Percentiles rank a stretch among this genome's conserved stretches.
Evolutionary conservation across 768 basidiomycete species (phyloP).

Genomic region (Trametopsis cervina): DNA sequence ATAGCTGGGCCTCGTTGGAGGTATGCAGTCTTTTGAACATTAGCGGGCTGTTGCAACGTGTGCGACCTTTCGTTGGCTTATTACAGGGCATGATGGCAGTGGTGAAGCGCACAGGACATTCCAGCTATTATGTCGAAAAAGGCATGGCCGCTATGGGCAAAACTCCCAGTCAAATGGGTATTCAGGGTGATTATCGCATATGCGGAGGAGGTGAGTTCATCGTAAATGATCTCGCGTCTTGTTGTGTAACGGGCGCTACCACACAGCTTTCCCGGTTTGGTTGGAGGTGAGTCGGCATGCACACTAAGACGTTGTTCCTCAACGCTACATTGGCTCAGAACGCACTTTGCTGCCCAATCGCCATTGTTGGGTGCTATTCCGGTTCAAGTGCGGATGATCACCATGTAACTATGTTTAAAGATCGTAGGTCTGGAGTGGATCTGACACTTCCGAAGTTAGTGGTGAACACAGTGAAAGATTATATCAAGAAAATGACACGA

Average conservation of each 20-base stretch:
- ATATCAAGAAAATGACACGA: constrained; percentile 49
- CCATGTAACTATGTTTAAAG: constrained; percentile 38
- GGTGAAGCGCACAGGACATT: constrained; percentile 75
- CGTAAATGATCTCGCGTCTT: constrained; percentile 4
- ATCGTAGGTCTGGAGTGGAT: neutral
- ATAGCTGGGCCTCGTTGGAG: constrained; percentile 74
- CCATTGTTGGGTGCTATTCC: constrained; percentile 71
- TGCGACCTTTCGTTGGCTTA: neutral
- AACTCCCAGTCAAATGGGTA: constrained; percentile 63
- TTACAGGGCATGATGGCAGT: constrained; percentile 59
- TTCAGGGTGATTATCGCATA: constrained; percentile 56
- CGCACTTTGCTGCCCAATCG: constrained; percentile 78
- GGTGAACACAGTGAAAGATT: constrained; percentile 59
- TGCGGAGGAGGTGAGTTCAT: constrained; percentile 67
- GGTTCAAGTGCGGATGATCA: constrained; percentile 80
- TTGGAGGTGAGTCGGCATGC: constrained; percentile 49
- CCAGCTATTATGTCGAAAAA: constrained; percentile 82
- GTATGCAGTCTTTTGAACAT: constrained; percentile 15
- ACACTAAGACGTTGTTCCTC: neutral
- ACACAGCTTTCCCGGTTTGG: constrained; percentile 78
- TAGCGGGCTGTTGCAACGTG: neutral
- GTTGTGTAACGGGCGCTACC: constrained; percentile 1
- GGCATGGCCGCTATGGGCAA: constrained; percentile 82
- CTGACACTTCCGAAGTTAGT: constrained; percentile 40
- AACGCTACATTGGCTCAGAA: constrained; percentile 39